Conservation (phyloP, 768 basidiomycete genomes). For the Hemileccinum rubropunctum region DNA sequence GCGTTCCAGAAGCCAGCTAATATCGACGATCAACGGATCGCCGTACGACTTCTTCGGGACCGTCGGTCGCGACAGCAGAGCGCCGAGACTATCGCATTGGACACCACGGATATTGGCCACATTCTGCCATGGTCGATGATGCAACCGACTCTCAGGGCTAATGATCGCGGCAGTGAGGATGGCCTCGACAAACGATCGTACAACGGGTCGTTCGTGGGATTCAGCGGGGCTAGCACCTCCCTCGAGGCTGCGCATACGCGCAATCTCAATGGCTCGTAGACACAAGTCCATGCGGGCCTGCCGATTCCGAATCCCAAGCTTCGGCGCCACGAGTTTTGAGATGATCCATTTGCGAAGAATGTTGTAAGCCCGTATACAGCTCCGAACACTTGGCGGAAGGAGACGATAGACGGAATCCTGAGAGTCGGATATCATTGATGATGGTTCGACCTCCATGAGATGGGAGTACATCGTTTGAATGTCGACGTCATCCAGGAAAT, state of each 20-base stretch:
- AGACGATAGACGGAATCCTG: slow-evolving; percentile 73
- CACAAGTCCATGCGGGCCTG: slow-evolving; percentile 73
- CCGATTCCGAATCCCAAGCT: slow-evolving; percentile 59
- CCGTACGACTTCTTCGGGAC: slow-evolving; percentile 43
- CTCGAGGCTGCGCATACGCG: slow-evolving; percentile 59
- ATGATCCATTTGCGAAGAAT: slow-evolving; percentile 81
- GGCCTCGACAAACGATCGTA: slow-evolving; percentile 80
- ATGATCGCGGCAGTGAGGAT: slow-evolving; percentile 72
- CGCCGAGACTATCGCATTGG: slow-evolving; percentile 56
- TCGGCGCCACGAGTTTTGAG: slow-evolving; percentile 61
- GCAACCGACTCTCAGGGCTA: slow-evolving; percentile 76
- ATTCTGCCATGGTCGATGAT: slow-evolving; percentile 75
- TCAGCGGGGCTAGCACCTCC: slow-evolving; percentile 32
- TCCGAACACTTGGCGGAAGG: slow-evolving; percentile 71
- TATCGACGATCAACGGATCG: slow-evolving; percentile 64
- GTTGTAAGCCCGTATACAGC: slow-evolving; percentile 71
- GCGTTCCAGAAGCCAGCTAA: slow-evolving; percentile 81
- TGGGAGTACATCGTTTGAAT: slow-evolving; percentile 78
- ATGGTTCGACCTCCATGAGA: slow-evolving; percentile 69
- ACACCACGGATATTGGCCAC: slow-evolving; percentile 62
- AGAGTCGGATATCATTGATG: slow-evolving; percentile 65
- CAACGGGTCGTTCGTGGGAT: slow-evolving; percentile 55
- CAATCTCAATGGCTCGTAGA: slow-evolving; percentile 70
- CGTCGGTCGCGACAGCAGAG: slow-evolving; percentile 52
- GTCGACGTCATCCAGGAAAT: slow-evolving; percentile 59